phyloP scores from a whole-genome alignment of 306 rosid genomes.

The Lathyrus sativus region DNA sequence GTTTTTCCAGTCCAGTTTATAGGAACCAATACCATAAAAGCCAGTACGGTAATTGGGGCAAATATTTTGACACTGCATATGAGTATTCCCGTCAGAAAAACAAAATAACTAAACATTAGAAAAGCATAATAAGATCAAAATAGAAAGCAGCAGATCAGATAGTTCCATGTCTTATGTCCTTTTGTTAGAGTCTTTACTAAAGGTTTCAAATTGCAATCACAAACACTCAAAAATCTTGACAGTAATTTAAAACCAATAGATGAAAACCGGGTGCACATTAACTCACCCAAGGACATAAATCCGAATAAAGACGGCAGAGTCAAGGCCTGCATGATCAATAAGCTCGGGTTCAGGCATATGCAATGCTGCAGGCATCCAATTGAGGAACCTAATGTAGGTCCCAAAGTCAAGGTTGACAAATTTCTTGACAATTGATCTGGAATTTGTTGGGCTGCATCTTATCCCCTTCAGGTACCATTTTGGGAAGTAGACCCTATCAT shows the following conservation, averaged over 20 bases:
- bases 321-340: conserved; percentile 88
- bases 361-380: conserved; percentile 96
- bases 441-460: conserved; percentile 68
- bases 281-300: conserved; percentile 85
- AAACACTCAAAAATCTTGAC: background rate
- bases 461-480: conserved; percentile 94
- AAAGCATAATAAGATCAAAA: conserved; percentile 16
- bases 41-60: conserved; percentile 61
- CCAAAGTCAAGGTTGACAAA: conserved; percentile 67
- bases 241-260: background rate
- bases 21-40: conserved; percentile 78
- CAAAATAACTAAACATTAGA: conserved; percentile 19
- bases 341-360: conserved; percentile 92
- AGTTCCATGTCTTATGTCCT: background rate
- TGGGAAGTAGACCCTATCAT: conserved; percentile 87
- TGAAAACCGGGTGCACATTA: conserved; percentile 9
- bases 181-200: no score
- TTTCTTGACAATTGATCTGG: conserved; percentile 45
- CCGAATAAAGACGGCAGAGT: conserved; percentile 80
- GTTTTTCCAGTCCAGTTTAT: conserved; percentile 71
- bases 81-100: conserved; percentile 23
- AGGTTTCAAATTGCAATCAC: background rate
- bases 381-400: conserved; percentile 67
- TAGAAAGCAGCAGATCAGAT: background rate
- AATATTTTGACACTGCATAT: conserved; percentile 73